phyloP scores from a whole-genome alignment of 805 yeast genomes.

The Kodamaea jinghongensis region DNA sequence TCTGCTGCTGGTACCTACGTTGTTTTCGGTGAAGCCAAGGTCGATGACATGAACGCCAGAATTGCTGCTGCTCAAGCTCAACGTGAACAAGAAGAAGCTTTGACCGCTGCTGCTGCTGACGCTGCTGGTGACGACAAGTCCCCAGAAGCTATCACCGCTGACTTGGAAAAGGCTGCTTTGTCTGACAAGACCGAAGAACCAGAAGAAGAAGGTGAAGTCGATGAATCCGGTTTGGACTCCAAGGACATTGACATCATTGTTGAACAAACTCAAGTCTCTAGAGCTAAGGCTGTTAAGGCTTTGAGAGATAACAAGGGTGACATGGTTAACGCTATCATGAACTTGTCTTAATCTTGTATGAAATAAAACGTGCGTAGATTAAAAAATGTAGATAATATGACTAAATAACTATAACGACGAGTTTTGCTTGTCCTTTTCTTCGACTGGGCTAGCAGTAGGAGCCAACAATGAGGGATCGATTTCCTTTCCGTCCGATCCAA shows the following conservation, averaged over 20 bases:
- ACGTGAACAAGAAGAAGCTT: slow-evolving; percentile 53
- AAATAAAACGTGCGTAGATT: not conserved
- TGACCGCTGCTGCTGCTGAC: slow-evolving; percentile 43
- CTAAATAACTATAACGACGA: not conserved
- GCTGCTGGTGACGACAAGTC: slow-evolving; percentile 49
- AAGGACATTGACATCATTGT: slow-evolving; percentile 83
- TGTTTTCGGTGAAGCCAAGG: slow-evolving; percentile 97
- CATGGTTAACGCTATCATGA: slow-evolving; percentile 95
- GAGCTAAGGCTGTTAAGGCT: slow-evolving; percentile 89
- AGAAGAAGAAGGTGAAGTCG: slow-evolving; percentile 70
- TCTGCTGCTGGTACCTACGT: slow-evolving; percentile 91
- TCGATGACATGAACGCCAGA: slow-evolving; percentile 89
- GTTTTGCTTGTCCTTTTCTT: not conserved
- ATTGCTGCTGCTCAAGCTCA: slow-evolving; percentile 81
- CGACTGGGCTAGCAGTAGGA: not conserved
- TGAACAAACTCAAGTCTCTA: slow-evolving; percentile 88
- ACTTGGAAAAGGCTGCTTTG: slow-evolving; percentile 67
- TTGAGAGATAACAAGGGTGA: slow-evolving; percentile 86
- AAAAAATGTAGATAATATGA: not conserved
- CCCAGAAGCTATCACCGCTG: slow-evolving; percentile 80
- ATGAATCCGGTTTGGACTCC: slow-evolving; percentile 77
- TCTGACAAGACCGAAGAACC: slow-evolving; percentile 41
- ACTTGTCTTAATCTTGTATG: slow-evolving; percentile 43
- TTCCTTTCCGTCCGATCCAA: not conserved
- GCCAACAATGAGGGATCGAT: no score